Evolutionary conservation across 2,329 filamentous ascomycete genomes (phyloP).

Genomic region (Cytospora chrysosperma): DNA sequence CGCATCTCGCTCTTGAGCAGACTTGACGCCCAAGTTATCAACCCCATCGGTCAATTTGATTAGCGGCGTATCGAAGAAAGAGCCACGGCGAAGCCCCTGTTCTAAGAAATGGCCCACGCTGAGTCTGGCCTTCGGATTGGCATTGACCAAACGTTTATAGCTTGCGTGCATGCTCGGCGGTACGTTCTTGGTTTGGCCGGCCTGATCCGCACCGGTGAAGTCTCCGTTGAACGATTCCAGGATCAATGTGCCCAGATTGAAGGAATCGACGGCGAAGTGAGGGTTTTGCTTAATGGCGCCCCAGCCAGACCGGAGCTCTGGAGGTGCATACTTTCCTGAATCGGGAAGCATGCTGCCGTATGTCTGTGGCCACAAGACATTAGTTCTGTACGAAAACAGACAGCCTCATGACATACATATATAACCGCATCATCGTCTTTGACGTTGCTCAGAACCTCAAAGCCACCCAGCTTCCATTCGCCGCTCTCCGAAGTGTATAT

Average conservation of each 20-base stretch:
- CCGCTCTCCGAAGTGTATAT: constrained; percentile 94
- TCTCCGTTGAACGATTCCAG: constrained; percentile 90
- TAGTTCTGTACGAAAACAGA: constrained; percentile 9
- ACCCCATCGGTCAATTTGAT: constrained; percentile 92
- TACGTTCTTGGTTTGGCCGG: constrained; percentile 81
- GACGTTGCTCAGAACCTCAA: constrained; percentile 89
- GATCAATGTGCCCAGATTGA: constrained; percentile 78
- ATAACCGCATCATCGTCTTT: constrained; percentile 95
- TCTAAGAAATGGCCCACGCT: constrained; percentile 86
- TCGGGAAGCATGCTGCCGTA: constrained; percentile 88
- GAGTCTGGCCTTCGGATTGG: constrained; percentile 84
- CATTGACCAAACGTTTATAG: constrained; percentile 85
- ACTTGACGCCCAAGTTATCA: constrained; percentile 88
- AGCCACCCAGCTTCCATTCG: constrained; percentile 95
- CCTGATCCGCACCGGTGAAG: constrained; percentile 73
- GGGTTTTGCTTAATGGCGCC: constrained; percentile 82
- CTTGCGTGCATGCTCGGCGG: constrained; percentile 85
- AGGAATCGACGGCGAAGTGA: constrained; percentile 80
- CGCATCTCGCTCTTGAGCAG: constrained; percentile 76
- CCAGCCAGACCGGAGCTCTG: constrained; percentile 91
- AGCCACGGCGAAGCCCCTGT: constrained; percentile 75
- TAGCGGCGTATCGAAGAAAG: constrained; percentile 89
- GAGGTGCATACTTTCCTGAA: constrained; percentile 78
- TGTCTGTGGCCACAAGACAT: constrained; percentile 51
- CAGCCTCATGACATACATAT: constrained; percentile 56